Evolutionary conservation across 257 asterid species (phyloP), one percentile per base, ranked within the genome.

Genomic region (Gentiana dahurica): DNA sequence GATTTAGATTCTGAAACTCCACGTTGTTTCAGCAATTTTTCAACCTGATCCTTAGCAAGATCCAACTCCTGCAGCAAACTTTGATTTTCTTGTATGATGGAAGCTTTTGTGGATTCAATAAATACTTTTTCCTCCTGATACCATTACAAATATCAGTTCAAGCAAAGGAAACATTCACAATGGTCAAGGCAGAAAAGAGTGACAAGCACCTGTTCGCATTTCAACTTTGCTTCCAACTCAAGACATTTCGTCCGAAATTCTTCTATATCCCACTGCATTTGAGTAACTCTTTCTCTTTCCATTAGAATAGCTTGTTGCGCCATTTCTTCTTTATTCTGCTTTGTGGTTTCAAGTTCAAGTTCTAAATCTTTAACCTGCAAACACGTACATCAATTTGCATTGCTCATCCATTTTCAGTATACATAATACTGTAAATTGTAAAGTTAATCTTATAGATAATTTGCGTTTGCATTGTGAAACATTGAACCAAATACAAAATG

Each of bases 191-290:
- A 53, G 9, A 43, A 51, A 12, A 51, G 61, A 67, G 59, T 65
- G 65, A 45, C 57, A 13, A 61, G 62, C 36, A 82, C 92, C 92
- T 80, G 85, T 60, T 77, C 77, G 37, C 72, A 53, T 38, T 79
- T 69, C 69, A 82, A 62, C 58, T 61, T 76, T 53, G 73, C 54
- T 66, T 82, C 93, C 76, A 75, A 63, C 57, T 80, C 93, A 73
- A 71, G 45, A 61, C 72, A 70, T 64, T 75, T 73, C 62, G 76
- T 74, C 68, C 77, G 68, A 58, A 80, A 73, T 70, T 82, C 95
- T 65, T 82, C 87, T 73, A 75, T 76, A 70, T 82, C 93, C 87
- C 93, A 79, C 59, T 78, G 89, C 70, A 75, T 65, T 65, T 86
- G 79, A 51, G 74, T 76, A 74, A 64, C 64, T 36, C 73, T 79